Evolutionary conservation across 1,139 yeast species (phyloP), one percentile per base, ranked within the genome.

Genomic region (Geotrichum europaeum): DNA sequence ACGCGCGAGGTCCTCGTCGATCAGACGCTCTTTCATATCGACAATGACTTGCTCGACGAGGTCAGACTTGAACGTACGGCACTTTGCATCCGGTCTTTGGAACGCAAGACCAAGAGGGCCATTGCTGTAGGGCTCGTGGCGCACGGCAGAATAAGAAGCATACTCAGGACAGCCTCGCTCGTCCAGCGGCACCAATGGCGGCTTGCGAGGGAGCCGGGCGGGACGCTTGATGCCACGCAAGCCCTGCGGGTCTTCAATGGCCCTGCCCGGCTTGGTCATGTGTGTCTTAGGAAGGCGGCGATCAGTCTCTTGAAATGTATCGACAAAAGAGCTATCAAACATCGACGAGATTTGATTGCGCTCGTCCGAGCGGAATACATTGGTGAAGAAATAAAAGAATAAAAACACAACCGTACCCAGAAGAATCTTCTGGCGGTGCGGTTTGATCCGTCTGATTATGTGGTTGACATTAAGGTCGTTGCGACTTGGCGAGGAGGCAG

Each of bases 1-100:
- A 59, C 95, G 76, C 1, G 87, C 89, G 59, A 90, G 74, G 71
- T 90, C 96, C 0, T 80, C 81, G 68, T 86, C 85, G 49, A 72
- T 71, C 24, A 88, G 76, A 66, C 80, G 79, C 2, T 57, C 51
- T 58, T 75, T 81, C 70, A 89, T 76, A 60, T 84, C 86, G 1
- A 67, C 70, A 32, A 90, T 82, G 50, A 85, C 76, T n/a, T 69
- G 66, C 63, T 90, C 97, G 4, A 90, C 87, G 0, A 83, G 82
- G 0, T 70, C 69, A 0, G 94, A 86, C 1, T 65, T 67, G 70
- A 89, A 90, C 0, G 96, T 90, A 15, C 97, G 81, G 70, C 97
- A 91, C 55, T 79, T 72, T 9, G 76, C 76, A 0, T 82, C 77
- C 1, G 97, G 97, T 66, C 97, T 77, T 84, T 89, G 94, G 66